phyloP scores from a whole-genome alignment of 1,284 basidiomycete species.

The Coniophora puteana region DNA sequence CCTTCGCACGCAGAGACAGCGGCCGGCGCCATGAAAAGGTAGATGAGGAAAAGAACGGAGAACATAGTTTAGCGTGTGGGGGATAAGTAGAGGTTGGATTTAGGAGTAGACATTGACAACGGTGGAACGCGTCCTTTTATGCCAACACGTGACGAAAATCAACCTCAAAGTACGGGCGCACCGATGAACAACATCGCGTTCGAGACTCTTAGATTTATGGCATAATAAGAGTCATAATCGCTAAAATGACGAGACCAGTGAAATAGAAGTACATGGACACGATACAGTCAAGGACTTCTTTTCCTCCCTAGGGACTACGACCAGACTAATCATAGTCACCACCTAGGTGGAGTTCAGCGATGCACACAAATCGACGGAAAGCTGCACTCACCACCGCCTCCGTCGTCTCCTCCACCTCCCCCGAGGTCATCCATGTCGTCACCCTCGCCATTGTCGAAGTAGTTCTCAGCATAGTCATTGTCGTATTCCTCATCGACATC shows the following conservation, averaged over 20 bases:
- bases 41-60: conserved; percentile 16
- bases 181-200: too few species aligned
- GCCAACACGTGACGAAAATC: conserved; percentile 3
- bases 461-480: conserved; percentile 82
- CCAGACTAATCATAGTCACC: conserved; percentile 22
- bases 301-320: background rate
- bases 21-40: conserved; percentile 22
- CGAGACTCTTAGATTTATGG: too few species aligned
- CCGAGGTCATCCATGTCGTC: conserved; percentile 75
- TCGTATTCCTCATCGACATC: conserved; percentile 84
- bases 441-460: conserved; percentile 81
- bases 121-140: too few species aligned
- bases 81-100: background rate
- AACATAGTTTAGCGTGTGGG: conserved; percentile 18
- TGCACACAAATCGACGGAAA: background rate
- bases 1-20: conserved; percentile 61
- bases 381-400: conserved; percentile 46
- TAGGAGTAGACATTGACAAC: background rate
- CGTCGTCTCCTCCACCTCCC: conserved; percentile 59
- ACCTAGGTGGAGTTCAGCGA: background rate
- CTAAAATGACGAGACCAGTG: too few species aligned
- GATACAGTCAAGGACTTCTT: background rate
- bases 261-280: too few species aligned
- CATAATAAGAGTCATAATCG: too few species aligned
- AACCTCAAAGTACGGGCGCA: too few species aligned